Evolutionary conservation across 805 yeast species (phyloP).

Genomic region (Teunomyces cretensis): DNA sequence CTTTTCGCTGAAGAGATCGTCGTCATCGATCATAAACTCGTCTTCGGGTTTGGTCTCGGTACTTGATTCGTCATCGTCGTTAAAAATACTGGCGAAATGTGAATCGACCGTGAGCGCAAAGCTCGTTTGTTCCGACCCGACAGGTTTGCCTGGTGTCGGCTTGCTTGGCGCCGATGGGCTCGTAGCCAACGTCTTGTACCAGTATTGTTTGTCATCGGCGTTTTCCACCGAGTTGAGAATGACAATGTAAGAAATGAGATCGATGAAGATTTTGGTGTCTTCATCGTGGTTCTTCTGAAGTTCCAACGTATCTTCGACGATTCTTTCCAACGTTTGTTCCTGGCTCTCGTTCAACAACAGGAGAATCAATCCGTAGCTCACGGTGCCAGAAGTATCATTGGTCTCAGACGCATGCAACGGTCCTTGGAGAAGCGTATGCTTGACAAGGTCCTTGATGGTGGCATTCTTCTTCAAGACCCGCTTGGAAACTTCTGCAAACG

Average conservation of each 20-base stretch:
- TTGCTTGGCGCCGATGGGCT: background rate
- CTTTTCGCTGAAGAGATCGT: conserved; percentile 9
- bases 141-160: background rate
- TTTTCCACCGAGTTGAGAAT: conserved; percentile 16
- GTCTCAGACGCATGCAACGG: background rate
- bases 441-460: background rate
- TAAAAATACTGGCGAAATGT: conserved; percentile 30
- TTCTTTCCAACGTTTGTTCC: background rate
- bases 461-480: background rate
- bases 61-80: conserved; percentile 4
- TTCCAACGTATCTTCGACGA: conserved; percentile 1
- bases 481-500: conserved; percentile 1
- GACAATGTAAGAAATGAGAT: conserved; percentile 19
- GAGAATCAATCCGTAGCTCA: background rate
- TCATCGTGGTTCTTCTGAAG: conserved; percentile 23
- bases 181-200: conserved; percentile 18
- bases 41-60: conserved; percentile 3
- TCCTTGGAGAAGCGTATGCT: background rate
- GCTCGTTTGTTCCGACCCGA: conserved; percentile 1
- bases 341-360: background rate
- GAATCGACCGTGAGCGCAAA: conserved; percentile 21
- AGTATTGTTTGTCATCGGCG: conserved; percentile 19
- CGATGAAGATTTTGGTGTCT: conserved; percentile 23
- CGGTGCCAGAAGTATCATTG: background rate
- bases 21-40: conserved; percentile 11